Conservation (phyloP, 2,329 filamentous ascomycete genomes). For the Coniochaeta pulveracea region DNA sequence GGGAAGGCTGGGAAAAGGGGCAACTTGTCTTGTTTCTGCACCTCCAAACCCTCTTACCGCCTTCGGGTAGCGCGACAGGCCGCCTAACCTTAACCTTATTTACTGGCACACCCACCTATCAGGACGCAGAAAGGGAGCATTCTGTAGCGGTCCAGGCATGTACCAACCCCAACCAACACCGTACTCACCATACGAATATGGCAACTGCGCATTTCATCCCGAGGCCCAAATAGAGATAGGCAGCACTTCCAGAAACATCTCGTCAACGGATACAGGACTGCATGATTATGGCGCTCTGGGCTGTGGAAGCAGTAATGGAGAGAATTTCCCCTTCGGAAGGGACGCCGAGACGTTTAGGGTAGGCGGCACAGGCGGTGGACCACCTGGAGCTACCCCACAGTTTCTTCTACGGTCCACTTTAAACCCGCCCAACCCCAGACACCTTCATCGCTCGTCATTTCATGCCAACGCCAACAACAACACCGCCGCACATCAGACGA, state of each 20-base stretch:
- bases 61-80: constrained; percentile 2
- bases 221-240: neutral
- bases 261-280: neutral
- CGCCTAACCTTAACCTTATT: constrained; percentile 4
- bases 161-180: constrained; percentile 43
- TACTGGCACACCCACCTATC: neutral
- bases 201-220: constrained; percentile 5
- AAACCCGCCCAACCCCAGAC: constrained; percentile 8
- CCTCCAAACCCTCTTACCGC: no score
- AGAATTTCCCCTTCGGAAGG: neutral
- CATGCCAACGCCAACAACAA: constrained; percentile 9
- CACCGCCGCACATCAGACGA: constrained; percentile 6
- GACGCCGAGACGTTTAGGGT: neutral
- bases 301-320: neutral
- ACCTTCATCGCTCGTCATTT: constrained; percentile 4
- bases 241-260: neutral
- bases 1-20: no score
- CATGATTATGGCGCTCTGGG: neutral
- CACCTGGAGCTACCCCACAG: no score
- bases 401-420: no score
- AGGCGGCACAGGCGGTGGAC: no score
- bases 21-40: no score
- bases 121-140: neutral
- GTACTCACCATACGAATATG: constrained; percentile 25
- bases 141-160: constrained; percentile 34